A percentile compares a stretch with the other conserved stretches of the same genome.
Evolutionary conservation across 371 early-diverging fungal genomes (phyloP).

Genomic region (Rhizopus sp.): DNA sequence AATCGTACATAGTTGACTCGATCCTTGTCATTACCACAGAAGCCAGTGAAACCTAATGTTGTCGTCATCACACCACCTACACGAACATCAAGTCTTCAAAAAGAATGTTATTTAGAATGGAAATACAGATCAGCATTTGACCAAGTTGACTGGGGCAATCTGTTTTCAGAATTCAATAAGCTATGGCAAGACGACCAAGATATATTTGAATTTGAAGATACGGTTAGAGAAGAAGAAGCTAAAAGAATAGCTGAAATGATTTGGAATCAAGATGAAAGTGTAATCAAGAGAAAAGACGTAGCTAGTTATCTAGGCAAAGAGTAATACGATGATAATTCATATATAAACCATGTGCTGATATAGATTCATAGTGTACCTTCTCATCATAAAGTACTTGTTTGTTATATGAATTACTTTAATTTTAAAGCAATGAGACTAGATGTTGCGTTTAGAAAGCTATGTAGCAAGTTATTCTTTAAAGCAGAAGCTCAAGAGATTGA

Average conservation of each 20-base stretch:
- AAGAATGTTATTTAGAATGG: constrained; percentile 28
- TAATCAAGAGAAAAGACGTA: constrained; percentile 20
- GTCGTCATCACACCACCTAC: constrained; percentile 12
- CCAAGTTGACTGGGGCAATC: constrained; percentile 18
- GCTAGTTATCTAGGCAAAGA: constrained; percentile 38
- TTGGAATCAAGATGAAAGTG: constrained; percentile 33
- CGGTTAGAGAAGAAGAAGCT: constrained; percentile 7
- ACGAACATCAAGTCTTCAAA: constrained; percentile 18
- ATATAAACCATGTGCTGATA: background rate
- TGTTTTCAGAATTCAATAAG: constrained; percentile 15
- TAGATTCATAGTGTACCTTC: constrained; percentile 40
- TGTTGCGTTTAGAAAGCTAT: constrained; percentile 67
- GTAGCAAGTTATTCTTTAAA: constrained; percentile 68
- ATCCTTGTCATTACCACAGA: constrained; percentile 17
- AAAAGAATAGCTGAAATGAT: constrained; percentile 11
- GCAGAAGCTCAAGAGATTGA: constrained; percentile 91
- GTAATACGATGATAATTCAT: constrained; percentile 17
- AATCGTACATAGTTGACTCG: background rate
- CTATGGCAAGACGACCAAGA: constrained; percentile 16
- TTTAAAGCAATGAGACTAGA: constrained; percentile 69
- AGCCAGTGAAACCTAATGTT: background rate
- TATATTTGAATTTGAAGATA: constrained; percentile 20
- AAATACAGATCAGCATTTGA: constrained; percentile 28
- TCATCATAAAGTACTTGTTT: constrained; percentile 26
- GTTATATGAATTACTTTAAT: constrained; percentile 75